These are phyloP conservation scores for Saccharata proteae DNA, from an alignment of 2,329 filamentous ascomycete species.

Conservation along the genomic window DNA sequence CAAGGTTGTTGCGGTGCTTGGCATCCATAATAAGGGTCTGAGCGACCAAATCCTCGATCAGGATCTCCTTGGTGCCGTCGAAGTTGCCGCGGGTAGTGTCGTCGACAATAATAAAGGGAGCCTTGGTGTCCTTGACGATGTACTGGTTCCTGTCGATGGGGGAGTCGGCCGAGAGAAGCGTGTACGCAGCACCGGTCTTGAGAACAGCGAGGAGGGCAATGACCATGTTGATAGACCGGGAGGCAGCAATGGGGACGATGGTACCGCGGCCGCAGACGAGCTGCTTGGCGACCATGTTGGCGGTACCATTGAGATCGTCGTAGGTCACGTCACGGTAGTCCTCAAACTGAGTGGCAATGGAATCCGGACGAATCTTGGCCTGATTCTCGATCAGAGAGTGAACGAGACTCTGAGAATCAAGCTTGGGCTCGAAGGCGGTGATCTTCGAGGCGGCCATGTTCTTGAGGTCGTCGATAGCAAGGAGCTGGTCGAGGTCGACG, in stretches of 20 bases:
- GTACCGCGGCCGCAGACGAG: constrained; percentile 11
- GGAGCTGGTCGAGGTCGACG: no score
- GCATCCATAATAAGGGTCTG: no score
- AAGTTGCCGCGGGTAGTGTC: neutral
- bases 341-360: neutral
- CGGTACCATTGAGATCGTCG: neutral
- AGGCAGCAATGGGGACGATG: constrained; percentile 16
- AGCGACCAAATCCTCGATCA: no score
- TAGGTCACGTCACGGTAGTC: neutral
- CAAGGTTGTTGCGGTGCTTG: neutral
- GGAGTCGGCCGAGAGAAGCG: constrained; percentile 8
- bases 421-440: no score
- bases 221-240: constrained; percentile 11
- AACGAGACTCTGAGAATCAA: no score
- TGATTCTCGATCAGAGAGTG: neutral
- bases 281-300: neutral
- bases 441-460: no score
- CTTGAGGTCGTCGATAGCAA: no score
- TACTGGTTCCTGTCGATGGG: constrained; percentile 28
- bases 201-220: constrained; percentile 14
- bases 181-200: constrained; percentile 36
- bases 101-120: neutral
- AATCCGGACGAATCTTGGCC: neutral
- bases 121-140: neutral
- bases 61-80: neutral